Base-by-base conservation (phyloP, 345 rosid genomes). In the Acer yangbiense region DNA sequence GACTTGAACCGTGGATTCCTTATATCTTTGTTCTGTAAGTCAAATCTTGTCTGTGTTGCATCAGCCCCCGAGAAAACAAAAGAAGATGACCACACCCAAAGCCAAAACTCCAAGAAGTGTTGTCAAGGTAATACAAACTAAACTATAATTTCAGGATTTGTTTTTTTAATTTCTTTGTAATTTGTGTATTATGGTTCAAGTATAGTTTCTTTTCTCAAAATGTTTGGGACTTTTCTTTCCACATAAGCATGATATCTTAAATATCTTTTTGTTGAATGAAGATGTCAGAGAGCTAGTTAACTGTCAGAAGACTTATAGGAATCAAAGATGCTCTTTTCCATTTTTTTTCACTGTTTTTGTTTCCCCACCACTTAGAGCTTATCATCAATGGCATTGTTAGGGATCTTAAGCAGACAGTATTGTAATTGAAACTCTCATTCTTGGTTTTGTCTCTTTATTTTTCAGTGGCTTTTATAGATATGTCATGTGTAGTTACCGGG, bases 11-110 rank as follows among this genome's bases (percentile, higher is more conserved):
- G 68, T 62, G 65, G 48, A 21, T 55, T 55, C 11, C 29, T 44
- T 39, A 52, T 14, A n/a, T 61, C 75, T 27, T 3, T 27, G 35
- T 57, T 16, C 27, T n/a, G 21, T 50, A 58, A 79, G 72, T 76
- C 82, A 77, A 65, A 29, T 68, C 71, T 75, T 74, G 65, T 79
- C 25, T 62, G 58, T 61, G 48, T 80, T 70, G 29, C 43, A 76
- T 75, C 90, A 94, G 98, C 95, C 88, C 72, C 93, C 95, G 58
- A 78, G 79, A 66, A 88, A 86, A 76, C 83, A 81, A 39, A 87
- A 83, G 78, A 86, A 87, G 85, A 80, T 77, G 80, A 63, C 71
- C 65, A 86, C 92, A 27, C 92, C 95, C 55, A 87, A 80, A 89
- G 78, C 82, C 68, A 76, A 71, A 68, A 87, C 90, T 74, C 90